phyloP scores from a whole-genome alignment of 179 eudicot species.

The Camellia oleifera region DNA sequence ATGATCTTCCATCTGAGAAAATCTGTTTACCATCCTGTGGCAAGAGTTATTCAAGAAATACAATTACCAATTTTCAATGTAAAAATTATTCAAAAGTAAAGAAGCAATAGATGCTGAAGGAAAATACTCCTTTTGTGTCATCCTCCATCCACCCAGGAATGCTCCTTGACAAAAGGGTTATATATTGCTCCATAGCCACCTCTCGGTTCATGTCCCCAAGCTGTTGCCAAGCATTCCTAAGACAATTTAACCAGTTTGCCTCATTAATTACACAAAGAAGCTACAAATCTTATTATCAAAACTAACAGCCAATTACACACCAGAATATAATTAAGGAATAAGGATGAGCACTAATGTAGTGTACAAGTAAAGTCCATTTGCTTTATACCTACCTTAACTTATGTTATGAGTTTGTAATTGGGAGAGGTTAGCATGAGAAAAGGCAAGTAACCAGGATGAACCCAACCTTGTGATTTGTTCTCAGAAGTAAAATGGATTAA shows the following conservation, averaged over 20 bases:
- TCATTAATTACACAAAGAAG: conserved; percentile 14
- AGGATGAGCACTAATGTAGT: not conserved
- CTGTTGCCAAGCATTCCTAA: conserved; percentile 67
- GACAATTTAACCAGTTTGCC: conserved; percentile 21
- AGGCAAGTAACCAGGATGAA: not conserved
- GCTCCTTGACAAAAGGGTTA: conserved; percentile 42
- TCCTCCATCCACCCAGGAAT: conserved; percentile 49
- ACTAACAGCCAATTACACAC: conserved; percentile 6
- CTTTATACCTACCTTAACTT: not conserved
- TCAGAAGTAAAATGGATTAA: not conserved
- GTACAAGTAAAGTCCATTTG: too few species aligned
- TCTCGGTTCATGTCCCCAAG: conserved; percentile 61
- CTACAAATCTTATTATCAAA: conserved; percentile 6
- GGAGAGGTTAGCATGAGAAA: not conserved
- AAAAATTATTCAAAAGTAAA: not conserved
- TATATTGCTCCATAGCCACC: conserved; percentile 71
- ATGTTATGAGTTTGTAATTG: too few species aligned
- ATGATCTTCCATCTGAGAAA: not conserved
- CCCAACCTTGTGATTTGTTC: not conserved
- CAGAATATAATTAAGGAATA: too few species aligned
- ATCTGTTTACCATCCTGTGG: conserved; percentile 5
- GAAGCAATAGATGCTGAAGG: not conserved
- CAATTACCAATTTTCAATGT: not conserved
- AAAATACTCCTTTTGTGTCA: conserved; percentile 16
- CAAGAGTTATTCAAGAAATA: not conserved